These are phyloP conservation scores for Chaetomium fimeti DNA, from an alignment of 495 filamentous ascomycete genomes.

Conservation along the genomic window DNA sequence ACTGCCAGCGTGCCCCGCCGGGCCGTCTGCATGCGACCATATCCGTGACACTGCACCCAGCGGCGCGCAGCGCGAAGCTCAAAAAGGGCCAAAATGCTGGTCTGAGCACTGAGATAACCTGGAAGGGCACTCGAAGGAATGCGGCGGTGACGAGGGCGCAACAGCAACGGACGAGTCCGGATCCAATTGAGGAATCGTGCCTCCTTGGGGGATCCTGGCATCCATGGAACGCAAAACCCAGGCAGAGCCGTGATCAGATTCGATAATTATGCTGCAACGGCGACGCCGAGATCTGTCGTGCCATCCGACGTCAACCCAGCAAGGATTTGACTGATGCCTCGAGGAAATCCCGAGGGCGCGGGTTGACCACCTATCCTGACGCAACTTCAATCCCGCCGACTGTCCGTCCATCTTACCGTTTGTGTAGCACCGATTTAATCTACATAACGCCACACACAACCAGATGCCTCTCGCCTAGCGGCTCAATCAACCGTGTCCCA, in stretches of 20 bases:
- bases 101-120: too few species aligned
- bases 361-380: not conserved
- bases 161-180: not conserved
- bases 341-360: not conserved
- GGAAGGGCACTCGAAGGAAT: too few species aligned
- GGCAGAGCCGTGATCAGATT: not conserved
- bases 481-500: not conserved
- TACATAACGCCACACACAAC: too few species aligned
- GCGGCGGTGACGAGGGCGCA: not conserved
- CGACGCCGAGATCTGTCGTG: constrained; percentile 1
- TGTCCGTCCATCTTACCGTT: not conserved
- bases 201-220: not conserved
- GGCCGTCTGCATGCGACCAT: too few species aligned
- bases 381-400: not conserved
- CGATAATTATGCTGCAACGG: constrained; percentile 2
- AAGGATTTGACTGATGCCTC: too few species aligned
- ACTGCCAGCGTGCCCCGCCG: too few species aligned
- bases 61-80: too few species aligned
- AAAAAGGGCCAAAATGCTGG: too few species aligned
- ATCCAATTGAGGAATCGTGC: not conserved
- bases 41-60: too few species aligned
- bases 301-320: not conserved
- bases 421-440: not conserved
- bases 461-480: not conserved
- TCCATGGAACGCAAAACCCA: not conserved